These are phyloP conservation scores for Eucalyptus sp. DNA, from an alignment of 345 rosid species.

Conservation along the genomic window DNA sequence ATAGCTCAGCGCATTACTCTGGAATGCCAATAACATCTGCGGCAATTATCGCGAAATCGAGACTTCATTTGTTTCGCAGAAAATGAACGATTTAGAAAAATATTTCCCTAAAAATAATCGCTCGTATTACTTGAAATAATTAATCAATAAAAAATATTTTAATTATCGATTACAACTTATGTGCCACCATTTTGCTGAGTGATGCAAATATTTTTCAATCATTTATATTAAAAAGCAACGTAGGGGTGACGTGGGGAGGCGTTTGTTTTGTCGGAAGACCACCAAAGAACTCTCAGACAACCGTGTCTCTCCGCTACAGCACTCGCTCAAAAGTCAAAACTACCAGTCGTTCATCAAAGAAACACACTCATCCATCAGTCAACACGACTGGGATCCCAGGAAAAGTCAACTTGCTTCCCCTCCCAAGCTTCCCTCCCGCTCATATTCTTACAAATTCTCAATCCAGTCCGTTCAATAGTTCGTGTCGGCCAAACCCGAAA, in stretches of 20 bases:
- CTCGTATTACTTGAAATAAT: background rate
- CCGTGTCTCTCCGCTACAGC: background rate
- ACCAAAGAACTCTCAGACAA: background rate
- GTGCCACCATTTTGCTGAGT: background rate
- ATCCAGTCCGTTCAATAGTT: background rate
- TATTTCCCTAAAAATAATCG: background rate
- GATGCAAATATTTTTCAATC: background rate
- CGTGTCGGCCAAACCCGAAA: background rate
- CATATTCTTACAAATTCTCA: background rate
- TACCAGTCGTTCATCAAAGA: background rate
- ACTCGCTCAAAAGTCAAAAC: background rate
- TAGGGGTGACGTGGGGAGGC: no score
- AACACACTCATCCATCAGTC: background rate
- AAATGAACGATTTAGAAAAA: background rate
- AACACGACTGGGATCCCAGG: background rate
- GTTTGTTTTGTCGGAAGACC: background rate
- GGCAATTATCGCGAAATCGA: background rate
- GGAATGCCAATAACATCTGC: background rate
- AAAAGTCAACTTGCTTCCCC: background rate
- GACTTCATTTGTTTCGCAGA: fast-evolving
- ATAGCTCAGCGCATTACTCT: background rate
- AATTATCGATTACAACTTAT: background rate
- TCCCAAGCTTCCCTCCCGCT: no score
- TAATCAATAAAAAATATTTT: background rate
- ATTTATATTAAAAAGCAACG: background rate